These are phyloP conservation scores for Aeschynomene evenia DNA, from an alignment of 306 rosid species.

Conservation along the genomic window DNA sequence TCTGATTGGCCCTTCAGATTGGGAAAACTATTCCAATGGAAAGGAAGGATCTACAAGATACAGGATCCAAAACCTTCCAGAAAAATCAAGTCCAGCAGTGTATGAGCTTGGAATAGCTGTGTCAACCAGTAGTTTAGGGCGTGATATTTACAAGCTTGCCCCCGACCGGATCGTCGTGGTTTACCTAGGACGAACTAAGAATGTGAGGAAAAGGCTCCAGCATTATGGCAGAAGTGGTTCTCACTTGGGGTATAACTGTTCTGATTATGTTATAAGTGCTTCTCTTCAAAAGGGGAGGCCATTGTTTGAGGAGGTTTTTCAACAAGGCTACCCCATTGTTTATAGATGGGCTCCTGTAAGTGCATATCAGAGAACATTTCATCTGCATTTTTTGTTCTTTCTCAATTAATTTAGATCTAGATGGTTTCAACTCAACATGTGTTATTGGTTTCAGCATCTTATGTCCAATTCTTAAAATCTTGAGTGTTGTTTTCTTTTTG, in stretches of 20 bases:
- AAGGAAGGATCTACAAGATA: conserved; percentile 71
- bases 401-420: background rate
- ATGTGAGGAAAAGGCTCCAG: conserved; percentile 70
- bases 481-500: too few relatives aligned
- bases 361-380: conserved; percentile 19
- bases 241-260: conserved; percentile 49
- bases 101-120: conserved; percentile 76
- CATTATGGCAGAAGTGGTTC: conserved; percentile 72
- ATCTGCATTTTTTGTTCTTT: background rate
- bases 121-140: conserved; percentile 41
- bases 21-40: conserved; percentile 68
- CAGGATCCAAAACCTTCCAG: conserved; percentile 70
- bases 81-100: conserved; percentile 54
- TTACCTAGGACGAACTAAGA: conserved; percentile 77
- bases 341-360: conserved; percentile 93
- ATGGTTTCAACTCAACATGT: conserved; percentile 1
- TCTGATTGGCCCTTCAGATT: conserved; percentile 77
- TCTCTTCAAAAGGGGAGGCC: conserved; percentile 43
- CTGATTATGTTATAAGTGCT: conserved; percentile 12
- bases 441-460: conserved; percentile 20
- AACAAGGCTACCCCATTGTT: conserved; percentile 57
- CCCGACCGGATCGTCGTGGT: conserved; percentile 47
- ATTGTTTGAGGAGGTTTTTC: conserved; percentile 61
- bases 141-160: conserved; percentile 48
- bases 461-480: conserved; percentile 6